Base-by-base conservation (phyloP, 2,329 filamentous ascomycete genomes). In the Neocucurbitaria cava region DNA sequence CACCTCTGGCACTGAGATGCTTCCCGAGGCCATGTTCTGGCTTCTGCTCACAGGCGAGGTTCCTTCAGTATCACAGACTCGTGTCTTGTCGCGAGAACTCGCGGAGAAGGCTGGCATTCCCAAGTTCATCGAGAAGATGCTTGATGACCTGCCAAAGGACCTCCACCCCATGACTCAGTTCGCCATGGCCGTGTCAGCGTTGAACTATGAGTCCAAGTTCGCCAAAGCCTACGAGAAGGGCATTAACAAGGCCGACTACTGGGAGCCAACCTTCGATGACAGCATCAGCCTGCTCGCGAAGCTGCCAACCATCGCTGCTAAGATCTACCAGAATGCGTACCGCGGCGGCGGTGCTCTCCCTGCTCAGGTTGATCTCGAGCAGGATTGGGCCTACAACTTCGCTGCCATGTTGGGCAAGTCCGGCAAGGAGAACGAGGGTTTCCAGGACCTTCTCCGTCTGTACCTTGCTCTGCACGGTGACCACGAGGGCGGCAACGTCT, bases 11-110 rank as follows among this genome's bases (percentile, higher is more conserved):
- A 96, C 92, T 5, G 94, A 98, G 81, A 99, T 98, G 95, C 86
- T 98, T 11, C 95, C 95, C 43, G 95, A 99, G 79, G 88, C 94
- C 77, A 99, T 99, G 95, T 99, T 99, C 85, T 99, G 95, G 95
- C 87, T 98, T 38, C 87, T 99, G 46, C 83, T 99, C 66, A 99
- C 95, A 9, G 95, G 95, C 55, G 85, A 96, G 78, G 90, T 98
- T 20, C 95, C 95, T 21, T 91, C 90, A 1, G 89, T 88, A 20
- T 81, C 81, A 59, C 95, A 99, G 78, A 87, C 95, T 59, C 90
- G 94, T 69, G 82, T 80, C 40, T 87, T 99, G 68, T 96, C 92
- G 42, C 86, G 88, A 54, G 89, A 98, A 77, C 83, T 98, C 21
- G 95, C 95, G 46, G 89, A 93, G 75, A 89, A 97, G 80, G 89